Evolutionary conservation across 2,329 filamentous ascomycete species (phyloP).

Genomic region (Chaetothyriales sp.): DNA sequence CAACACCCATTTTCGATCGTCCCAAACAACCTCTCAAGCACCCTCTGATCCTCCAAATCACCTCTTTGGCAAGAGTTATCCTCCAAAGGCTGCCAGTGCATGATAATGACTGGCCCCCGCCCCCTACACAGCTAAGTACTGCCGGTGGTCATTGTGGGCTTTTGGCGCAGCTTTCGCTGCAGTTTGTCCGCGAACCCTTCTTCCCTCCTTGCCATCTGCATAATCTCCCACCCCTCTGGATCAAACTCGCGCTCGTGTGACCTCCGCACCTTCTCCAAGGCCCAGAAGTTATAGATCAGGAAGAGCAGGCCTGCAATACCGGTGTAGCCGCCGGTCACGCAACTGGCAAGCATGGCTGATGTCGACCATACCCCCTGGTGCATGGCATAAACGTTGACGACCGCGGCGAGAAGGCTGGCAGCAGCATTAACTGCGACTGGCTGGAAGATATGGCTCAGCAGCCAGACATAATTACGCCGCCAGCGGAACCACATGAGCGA

Average conservation of each 20-base stretch:
- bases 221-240: constrained; percentile 4
- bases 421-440: constrained; percentile 31
- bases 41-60: no score
- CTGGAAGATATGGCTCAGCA: constrained; percentile 38
- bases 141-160: constrained; percentile 7
- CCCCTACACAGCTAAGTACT: constrained; percentile 3
- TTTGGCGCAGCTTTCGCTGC: constrained; percentile 9
- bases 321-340: constrained; percentile 14
- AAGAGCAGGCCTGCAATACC: constrained; percentile 18
- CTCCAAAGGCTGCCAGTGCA: no score
- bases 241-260: constrained; percentile 21
- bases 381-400: constrained; percentile 33
- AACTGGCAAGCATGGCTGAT: constrained; percentile 19
- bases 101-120: no score
- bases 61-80: no score
- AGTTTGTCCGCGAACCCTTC: constrained; percentile 13
- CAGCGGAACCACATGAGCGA: constrained; percentile 31
- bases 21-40: no score
- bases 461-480: constrained; percentile 39
- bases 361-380: constrained; percentile 20
- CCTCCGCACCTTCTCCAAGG: constrained; percentile 21
- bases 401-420: constrained; percentile 36
- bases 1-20: no score
- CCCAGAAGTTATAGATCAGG: constrained; percentile 24
- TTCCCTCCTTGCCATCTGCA: constrained; percentile 2